These are phyloP conservation scores for Colletotrichum sp. DNA, from an alignment of 2,329 filamentous ascomycete genomes.

Conservation along the genomic window DNA sequence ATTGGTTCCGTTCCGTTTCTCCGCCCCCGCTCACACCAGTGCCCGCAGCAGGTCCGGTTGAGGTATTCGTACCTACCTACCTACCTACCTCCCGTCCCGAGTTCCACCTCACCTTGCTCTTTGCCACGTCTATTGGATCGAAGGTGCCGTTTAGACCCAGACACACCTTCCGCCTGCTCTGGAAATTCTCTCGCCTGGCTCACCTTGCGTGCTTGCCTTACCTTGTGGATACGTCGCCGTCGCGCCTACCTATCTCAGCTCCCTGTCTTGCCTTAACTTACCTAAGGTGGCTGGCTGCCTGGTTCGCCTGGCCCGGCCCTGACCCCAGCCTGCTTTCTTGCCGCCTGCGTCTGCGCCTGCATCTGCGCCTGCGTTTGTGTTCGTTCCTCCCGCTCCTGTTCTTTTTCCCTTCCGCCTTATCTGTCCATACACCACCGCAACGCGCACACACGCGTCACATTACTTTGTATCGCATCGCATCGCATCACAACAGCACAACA, in stretches of 20 bases:
- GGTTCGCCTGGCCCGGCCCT: neutral
- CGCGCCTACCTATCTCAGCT: neutral
- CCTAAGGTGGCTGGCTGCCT: neutral
- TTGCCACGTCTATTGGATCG: neutral
- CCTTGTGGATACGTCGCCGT: neutral
- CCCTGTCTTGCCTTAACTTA: neutral
- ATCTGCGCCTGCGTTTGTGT: neutral
- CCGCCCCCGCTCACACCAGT: neutral
- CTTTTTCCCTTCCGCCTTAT: neutral
- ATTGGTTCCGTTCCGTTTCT: neutral
- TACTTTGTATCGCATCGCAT: constrained; percentile 2
- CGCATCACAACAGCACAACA: neutral
- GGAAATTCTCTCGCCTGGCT: neutral
- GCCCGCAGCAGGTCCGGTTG: neutral
- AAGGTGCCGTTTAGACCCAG: neutral
- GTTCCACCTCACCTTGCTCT: neutral
- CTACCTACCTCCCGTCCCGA: neutral
- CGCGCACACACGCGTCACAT: constrained; percentile 13
- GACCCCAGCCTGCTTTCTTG: neutral
- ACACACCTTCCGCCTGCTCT: neutral
- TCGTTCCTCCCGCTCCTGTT: neutral
- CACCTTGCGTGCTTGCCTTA: neutral
- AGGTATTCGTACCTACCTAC: neutral
- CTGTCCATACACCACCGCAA: neutral
- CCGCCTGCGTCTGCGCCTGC: neutral